phyloP scores from a whole-genome alignment of 805 yeast species.

The Ogataea trehalophila region DNA sequence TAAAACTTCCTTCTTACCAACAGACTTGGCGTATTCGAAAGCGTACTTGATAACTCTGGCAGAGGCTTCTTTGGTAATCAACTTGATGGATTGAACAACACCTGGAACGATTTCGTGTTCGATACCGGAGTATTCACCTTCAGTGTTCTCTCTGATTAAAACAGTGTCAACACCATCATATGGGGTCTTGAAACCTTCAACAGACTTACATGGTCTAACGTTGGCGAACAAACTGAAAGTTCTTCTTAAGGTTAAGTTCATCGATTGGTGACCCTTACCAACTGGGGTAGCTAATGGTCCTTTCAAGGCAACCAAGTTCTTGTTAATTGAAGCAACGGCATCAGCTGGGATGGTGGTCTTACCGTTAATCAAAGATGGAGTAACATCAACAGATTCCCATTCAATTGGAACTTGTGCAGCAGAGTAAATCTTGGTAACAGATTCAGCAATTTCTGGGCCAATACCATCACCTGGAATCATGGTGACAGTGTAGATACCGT shows the following conservation, averaged over 20 bases:
- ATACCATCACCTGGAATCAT: conserved; percentile 99
- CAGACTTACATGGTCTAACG: conserved; percentile 93
- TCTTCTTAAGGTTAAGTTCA: conserved; percentile 96
- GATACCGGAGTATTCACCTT: conserved; percentile 99
- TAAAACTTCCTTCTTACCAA: conserved; percentile 80
- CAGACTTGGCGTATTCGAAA: conserved; percentile 89
- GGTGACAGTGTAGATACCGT: conserved; percentile 90
- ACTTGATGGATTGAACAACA: conserved; percentile 95
- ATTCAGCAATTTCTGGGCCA: conserved; percentile 90
- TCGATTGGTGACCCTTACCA: conserved; percentile 97
- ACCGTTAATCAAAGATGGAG: conserved; percentile 88
- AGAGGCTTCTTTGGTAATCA: conserved; percentile 93
- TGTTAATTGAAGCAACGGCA: conserved; percentile 90
- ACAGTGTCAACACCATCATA: conserved; percentile 89
- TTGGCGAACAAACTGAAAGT: conserved; percentile 95
- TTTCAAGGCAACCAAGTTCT: conserved; percentile 90
- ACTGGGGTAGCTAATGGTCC: conserved; percentile 99
- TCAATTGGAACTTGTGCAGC: conserved; percentile 96
- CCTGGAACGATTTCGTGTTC: conserved; percentile 98
- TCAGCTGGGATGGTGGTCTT: conserved; percentile 88
- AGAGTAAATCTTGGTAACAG: conserved; percentile 86
- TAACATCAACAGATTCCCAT: conserved; percentile 96
- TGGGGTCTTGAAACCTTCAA: conserved; percentile 91
- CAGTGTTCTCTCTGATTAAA: conserved; percentile 97
- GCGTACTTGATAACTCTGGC: conserved; percentile 97